Percentiles rank a stretch among this genome's conserved stretches.
These are phyloP conservation scores for Hyphopichia homilentoma DNA, from an alignment of 805 yeast genomes.

Conservation along the genomic window DNA sequence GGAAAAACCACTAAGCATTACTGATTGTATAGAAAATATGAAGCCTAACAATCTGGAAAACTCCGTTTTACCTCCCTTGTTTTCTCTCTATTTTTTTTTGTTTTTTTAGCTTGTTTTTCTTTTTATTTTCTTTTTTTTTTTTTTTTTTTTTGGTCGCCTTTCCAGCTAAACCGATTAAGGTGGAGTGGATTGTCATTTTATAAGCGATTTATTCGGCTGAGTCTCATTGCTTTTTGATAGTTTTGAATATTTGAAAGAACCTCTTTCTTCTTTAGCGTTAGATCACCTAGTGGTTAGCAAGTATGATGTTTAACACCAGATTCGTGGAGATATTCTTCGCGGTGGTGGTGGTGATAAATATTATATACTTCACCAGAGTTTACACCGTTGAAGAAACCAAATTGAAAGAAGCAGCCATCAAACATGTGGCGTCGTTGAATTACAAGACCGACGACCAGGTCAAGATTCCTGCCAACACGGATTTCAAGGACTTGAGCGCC, in stretches of 20 bases:
- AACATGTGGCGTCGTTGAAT: slow-evolving; percentile 9
- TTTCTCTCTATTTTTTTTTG: background rate
- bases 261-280: too few relatives aligned
- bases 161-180: too few relatives aligned
- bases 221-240: too few relatives aligned
- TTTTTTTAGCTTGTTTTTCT: too few relatives aligned
- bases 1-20: too few relatives aligned
- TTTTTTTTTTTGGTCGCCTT: background rate
- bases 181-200: too few relatives aligned
- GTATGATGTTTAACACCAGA: slow-evolving; percentile 12
- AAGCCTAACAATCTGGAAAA: too few relatives aligned
- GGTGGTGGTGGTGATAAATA: slow-evolving; percentile 16
- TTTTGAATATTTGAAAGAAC: too few relatives aligned
- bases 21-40: too few relatives aligned
- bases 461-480: slow-evolving; percentile 8
- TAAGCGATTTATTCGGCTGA: too few relatives aligned
- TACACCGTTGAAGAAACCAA: slow-evolving; percentile 16
- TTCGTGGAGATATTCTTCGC: slow-evolving; percentile 14
- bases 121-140: too few relatives aligned
- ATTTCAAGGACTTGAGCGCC: slow-evolving; percentile 13
- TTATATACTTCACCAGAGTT: slow-evolving; percentile 14
- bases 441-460: slow-evolving; percentile 20
- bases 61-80: background rate
- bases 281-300: too few relatives aligned
- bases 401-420: slow-evolving; percentile 11